phyloP scores from a whole-genome alignment of 2,329 filamentous ascomycete species.

The Epichloe bromicola region DNA sequence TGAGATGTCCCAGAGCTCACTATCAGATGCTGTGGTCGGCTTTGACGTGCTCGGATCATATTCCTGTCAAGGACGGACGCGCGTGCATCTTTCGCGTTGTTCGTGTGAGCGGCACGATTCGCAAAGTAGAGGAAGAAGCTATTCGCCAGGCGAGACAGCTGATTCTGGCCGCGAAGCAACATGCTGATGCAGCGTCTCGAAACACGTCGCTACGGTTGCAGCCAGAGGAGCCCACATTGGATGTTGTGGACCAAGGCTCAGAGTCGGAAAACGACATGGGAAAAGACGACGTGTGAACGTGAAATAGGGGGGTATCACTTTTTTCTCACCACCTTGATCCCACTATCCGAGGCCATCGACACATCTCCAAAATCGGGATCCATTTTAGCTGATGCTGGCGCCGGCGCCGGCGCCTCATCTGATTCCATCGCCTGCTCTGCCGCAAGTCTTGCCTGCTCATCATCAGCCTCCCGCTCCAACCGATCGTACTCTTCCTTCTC shows the following conservation, averaged over 20 bases:
- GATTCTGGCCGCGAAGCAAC: constrained; percentile 51
- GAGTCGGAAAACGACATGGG: constrained; percentile 29
- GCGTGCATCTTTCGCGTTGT: constrained; percentile 74
- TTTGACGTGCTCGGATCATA: constrained; percentile 61
- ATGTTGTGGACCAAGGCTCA: constrained; percentile 29
- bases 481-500: constrained; percentile 78
- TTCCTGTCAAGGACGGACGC: constrained; percentile 48
- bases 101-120: constrained; percentile 82
- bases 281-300: constrained; percentile 28
- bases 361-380: constrained; percentile 40
- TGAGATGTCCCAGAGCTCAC: constrained; percentile 69
- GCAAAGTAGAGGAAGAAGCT: constrained; percentile 81
- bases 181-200: constrained; percentile 8
- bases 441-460: constrained; percentile 52
- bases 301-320: constrained; percentile 28
- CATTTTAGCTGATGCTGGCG: constrained; percentile 12
- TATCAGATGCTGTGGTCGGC: constrained; percentile 86
- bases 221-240: constrained; percentile 23
- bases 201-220: constrained; percentile 11
- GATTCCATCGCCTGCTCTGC: constrained; percentile 26
- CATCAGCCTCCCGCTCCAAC: constrained; percentile 59
- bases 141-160: constrained; percentile 63
- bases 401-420: constrained; percentile 15
- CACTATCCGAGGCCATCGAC: constrained; percentile 42
- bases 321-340: constrained; percentile 61